These are phyloP conservation scores for Penicillium fimorum DNA, from an alignment of 495 filamentous ascomycete genomes.

Conservation along the genomic window DNA sequence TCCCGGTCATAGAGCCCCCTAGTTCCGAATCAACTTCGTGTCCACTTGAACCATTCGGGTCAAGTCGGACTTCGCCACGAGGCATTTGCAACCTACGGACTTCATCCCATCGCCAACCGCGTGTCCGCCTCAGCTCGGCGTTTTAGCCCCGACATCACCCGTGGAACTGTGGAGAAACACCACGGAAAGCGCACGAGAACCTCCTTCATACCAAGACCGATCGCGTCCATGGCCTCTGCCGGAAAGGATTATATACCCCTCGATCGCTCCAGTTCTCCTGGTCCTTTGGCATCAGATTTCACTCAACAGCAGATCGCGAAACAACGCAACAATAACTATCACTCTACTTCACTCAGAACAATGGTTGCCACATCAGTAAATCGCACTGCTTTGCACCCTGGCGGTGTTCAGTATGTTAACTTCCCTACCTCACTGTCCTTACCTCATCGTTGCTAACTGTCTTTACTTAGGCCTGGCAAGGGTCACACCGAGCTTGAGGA, in stretches of 20 bases:
- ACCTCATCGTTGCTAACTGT: constrained; percentile 34
- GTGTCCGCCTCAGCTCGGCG: constrained; percentile 38
- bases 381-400: constrained; percentile 84
- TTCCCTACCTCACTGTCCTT: constrained; percentile 13
- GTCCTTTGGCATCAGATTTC: constrained; percentile 57
- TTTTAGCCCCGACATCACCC: constrained; percentile 44
- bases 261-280: constrained; percentile 44
- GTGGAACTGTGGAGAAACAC: constrained; percentile 47
- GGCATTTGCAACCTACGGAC: constrained; percentile 33
- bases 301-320: constrained; percentile 58
- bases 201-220: constrained; percentile 27
- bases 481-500: constrained; percentile 97
- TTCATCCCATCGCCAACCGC: constrained; percentile 29
- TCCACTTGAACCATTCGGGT: constrained; percentile 37
- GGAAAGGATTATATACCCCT: constrained; percentile 49
- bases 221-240: constrained; percentile 38
- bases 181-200: constrained; percentile 28
- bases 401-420: constrained; percentile 80
- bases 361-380: constrained; percentile 82
- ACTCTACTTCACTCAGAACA: constrained; percentile 55
- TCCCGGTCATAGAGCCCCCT: constrained; percentile 10
- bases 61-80: constrained; percentile 36
- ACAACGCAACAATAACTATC: constrained; percentile 63
- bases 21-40: constrained; percentile 42
- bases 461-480: constrained; percentile 61